Percentiles rank a stretch among this genome's conserved stretches.
Conservation (phyloP, 202 grass and related monocot species). For the Schoenoplectus tabernaemontani region DNA sequence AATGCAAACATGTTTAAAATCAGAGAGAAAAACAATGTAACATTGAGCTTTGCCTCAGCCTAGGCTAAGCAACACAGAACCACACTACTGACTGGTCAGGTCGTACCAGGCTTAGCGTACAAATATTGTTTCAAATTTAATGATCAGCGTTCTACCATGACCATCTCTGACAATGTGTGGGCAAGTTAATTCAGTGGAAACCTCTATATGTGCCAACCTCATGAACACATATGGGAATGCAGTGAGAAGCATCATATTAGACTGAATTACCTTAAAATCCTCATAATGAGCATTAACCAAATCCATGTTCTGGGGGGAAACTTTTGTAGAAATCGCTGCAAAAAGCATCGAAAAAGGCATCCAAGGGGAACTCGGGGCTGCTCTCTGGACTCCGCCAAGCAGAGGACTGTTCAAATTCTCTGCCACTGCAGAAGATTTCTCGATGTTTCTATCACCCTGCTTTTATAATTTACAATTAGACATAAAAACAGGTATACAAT, state of each 20-base stretch:
- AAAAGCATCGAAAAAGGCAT: conserved; percentile 99
- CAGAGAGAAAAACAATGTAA: background rate
- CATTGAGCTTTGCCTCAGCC: background rate
- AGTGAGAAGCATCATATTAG: background rate
- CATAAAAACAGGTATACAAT: background rate
- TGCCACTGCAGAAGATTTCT: conserved; percentile 37
- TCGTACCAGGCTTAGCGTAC: background rate
- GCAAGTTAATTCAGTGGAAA: background rate
- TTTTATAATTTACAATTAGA: conserved; percentile 15
- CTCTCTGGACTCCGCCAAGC: conserved; percentile 42
- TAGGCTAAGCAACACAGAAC: background rate
- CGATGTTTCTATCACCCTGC: conserved; percentile 41
- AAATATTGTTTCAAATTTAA: background rate
- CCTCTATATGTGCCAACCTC: background rate
- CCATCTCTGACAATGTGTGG: background rate
- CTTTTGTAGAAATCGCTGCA: conserved; percentile 91
- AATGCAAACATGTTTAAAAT: background rate
- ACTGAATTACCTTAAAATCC: conserved; percentile 72
- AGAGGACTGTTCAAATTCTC: conserved; percentile 44
- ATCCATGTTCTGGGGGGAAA: conserved; percentile 75
- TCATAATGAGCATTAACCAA: conserved; percentile 76
- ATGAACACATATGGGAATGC: background rate
- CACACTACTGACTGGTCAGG: background rate
- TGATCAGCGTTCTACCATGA: background rate
- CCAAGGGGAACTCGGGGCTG: conserved; percentile 69